Evolutionary conservation across 2,329 filamentous ascomycete species (phyloP).

Genomic region (Akanthomyces dipterigenus): DNA sequence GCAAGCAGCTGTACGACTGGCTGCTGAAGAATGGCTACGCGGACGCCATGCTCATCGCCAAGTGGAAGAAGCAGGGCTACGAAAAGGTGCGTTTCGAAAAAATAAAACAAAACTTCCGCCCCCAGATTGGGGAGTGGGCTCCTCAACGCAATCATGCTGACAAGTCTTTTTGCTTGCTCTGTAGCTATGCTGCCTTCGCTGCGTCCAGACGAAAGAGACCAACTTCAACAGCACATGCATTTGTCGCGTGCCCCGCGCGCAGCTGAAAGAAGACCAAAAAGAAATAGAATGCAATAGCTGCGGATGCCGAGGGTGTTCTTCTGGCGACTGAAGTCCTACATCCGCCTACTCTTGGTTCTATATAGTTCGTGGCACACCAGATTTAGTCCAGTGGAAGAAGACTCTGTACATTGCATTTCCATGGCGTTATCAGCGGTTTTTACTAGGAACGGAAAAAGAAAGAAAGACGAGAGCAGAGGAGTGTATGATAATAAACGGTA

Average conservation of each 20-base stretch:
- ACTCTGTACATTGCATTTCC: background rate
- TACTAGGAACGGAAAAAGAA: background rate
- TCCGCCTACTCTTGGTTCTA: background rate
- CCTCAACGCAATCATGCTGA: constrained; percentile 18
- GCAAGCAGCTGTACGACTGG: constrained; percentile 88
- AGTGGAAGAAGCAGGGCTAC: constrained; percentile 99
- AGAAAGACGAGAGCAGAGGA: background rate
- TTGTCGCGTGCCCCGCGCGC: constrained; percentile 83
- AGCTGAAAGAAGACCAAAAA: constrained; percentile 80
- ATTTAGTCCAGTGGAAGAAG: background rate
- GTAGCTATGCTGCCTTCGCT: constrained; percentile 86
- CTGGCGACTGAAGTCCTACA: constrained; percentile 57
- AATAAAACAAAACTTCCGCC: too few species aligned
- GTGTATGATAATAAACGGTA: background rate
- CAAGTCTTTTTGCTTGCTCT: background rate
- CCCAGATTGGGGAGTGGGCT: too few species aligned
- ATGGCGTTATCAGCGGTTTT: constrained; percentile 9
- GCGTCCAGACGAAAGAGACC: constrained; percentile 99
- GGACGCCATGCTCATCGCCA: constrained; percentile 90
- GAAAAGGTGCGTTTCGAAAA: too few species aligned
- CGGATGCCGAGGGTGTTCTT: constrained; percentile 85
- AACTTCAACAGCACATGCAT: constrained; percentile 98
- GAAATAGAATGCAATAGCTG: constrained; percentile 89
- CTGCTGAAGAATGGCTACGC: constrained; percentile 94
- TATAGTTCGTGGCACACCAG: background rate